phyloP scores from a whole-genome alignment of 164 flowering plant species.

The Aristolochia fimbriata region DNA sequence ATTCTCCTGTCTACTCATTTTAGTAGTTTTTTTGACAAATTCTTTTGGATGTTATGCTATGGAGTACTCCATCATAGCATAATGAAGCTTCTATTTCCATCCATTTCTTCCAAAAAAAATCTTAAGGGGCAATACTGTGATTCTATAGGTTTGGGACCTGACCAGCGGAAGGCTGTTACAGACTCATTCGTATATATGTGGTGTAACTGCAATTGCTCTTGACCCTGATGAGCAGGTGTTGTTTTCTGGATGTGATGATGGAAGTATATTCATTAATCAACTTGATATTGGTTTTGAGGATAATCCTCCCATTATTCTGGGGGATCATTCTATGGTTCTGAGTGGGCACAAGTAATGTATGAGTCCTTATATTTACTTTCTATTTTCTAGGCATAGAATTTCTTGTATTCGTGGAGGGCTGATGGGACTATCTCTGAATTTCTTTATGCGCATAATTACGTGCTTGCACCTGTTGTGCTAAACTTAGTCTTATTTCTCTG shows the following conservation, averaged over 20 bases:
- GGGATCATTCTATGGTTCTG: conserved; percentile 20
- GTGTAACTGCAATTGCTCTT: conserved; percentile 35
- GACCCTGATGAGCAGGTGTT: conserved; percentile 32
- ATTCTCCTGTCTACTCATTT: too few species aligned
- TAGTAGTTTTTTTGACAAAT: too few species aligned
- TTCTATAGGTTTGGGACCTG: conserved; percentile 40
- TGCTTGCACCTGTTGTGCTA: not conserved
- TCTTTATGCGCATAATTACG: not conserved
- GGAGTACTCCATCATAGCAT: not conserved
- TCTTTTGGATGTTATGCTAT: too few species aligned
- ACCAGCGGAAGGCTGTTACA: conserved; percentile 24
- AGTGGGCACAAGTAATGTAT: conserved; percentile 54
- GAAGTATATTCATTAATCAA: conserved; percentile 29
- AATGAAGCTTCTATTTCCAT: not conserved
- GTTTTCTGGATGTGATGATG: conserved; percentile 39
- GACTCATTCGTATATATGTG: conserved; percentile 19
- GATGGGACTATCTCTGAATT: not conserved
- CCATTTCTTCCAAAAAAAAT: not conserved
- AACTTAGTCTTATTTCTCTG: conserved; percentile 4
- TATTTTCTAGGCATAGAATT: not conserved
- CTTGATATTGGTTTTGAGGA: conserved; percentile 29
- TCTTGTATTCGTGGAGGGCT: not conserved
- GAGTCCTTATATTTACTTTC: not conserved
- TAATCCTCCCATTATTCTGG: conserved; percentile 15
- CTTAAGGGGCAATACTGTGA: not conserved